Evolutionary conservation across 2,329 filamentous ascomycete genomes (phyloP).

Genomic region (Fusarium albosuccineum): DNA sequence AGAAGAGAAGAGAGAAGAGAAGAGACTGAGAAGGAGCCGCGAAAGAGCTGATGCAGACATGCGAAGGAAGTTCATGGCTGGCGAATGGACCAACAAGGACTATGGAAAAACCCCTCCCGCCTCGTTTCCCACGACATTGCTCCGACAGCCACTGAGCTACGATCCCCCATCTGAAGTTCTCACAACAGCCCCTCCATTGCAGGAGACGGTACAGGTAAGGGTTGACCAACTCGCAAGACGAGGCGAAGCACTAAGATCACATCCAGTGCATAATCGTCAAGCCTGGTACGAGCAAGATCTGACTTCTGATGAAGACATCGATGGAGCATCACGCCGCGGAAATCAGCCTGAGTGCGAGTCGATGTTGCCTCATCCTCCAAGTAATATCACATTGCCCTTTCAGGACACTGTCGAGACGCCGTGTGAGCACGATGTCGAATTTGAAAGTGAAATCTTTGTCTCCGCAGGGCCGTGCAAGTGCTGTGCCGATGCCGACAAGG

Average conservation of each 20-base stretch:
- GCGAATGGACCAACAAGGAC: background rate
- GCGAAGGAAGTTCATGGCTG: background rate
- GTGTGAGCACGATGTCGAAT: too few relatives aligned
- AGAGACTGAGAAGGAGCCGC: background rate
- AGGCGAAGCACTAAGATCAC: constrained; percentile 13
- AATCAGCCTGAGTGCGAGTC: background rate
- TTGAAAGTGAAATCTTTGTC: background rate
- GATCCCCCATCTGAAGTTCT: background rate
- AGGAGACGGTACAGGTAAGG: too few relatives aligned
- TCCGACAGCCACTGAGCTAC: background rate
- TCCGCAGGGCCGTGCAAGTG: background rate
- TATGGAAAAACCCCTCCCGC: background rate
- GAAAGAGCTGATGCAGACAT: background rate
- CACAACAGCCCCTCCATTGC: too few relatives aligned
- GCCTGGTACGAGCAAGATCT: background rate
- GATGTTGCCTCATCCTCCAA: background rate
- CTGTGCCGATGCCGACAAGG: background rate
- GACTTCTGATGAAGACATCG: background rate
- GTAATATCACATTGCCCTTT: too few relatives aligned
- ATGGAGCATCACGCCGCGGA: background rate
- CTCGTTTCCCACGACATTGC: background rate
- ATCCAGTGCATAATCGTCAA: background rate
- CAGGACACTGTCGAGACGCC: too few relatives aligned
- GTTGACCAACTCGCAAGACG: background rate
- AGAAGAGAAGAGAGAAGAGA: background rate